A percentile compares a stretch with the other conserved stretches of the same genome.
phyloP scores from a whole-genome alignment of 73 alveolate species.

The Paramecium biaurelia region DNA sequence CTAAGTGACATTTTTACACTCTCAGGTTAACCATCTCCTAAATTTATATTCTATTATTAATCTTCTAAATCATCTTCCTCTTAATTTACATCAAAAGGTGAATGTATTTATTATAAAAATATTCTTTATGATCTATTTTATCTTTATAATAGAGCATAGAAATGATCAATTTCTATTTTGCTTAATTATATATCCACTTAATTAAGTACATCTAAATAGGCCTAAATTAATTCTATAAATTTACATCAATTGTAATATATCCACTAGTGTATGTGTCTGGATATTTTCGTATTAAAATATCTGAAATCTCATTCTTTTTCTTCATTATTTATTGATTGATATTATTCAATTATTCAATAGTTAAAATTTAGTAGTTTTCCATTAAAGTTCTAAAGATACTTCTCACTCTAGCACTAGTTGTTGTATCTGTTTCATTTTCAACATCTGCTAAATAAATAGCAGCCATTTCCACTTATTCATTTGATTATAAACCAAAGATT shows the following conservation, averaged over 20 bases:
- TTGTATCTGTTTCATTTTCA: background rate
- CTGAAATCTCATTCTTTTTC: background rate
- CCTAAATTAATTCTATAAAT: background rate
- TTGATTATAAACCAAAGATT: background rate
- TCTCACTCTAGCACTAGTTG: conserved; percentile 31
- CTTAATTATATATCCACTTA: background rate
- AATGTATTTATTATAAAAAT: background rate
- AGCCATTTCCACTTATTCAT: background rate
- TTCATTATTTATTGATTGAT: background rate
- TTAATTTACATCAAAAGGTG: conserved; percentile 18
- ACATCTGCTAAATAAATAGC: conserved; percentile 43
- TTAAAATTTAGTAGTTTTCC: conserved; percentile 5
- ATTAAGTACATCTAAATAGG: background rate
- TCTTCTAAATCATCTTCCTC: background rate
- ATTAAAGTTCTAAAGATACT: conserved; percentile 20
- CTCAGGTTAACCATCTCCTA: background rate
- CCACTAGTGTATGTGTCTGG: conserved; percentile 4
- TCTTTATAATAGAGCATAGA: background rate
- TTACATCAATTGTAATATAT: background rate
- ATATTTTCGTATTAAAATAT: background rate
- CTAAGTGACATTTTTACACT: background rate
- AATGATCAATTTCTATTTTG: conserved; percentile 9
- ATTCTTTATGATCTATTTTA: background rate
- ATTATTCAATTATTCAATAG: background rate
- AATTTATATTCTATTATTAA: background rate